Evolutionary conservation across 768 basidiomycete species (phyloP), one percentile per base, ranked within the genome.

Genomic region (Xerocomellus dryophilus): DNA sequence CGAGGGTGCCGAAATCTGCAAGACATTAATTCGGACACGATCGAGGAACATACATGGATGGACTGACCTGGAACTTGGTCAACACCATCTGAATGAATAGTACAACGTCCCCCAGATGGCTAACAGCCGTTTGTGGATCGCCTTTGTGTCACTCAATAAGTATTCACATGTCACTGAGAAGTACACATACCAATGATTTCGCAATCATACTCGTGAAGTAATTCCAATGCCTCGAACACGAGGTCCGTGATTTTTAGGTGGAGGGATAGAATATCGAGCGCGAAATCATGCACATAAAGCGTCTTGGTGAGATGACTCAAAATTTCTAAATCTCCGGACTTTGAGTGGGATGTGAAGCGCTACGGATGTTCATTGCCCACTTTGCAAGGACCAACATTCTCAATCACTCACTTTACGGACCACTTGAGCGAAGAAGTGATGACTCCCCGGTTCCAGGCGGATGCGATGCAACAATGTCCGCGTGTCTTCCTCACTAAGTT

Each of bases 71-170:
- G 63, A 82, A 91, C 48, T 83, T 81, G n/a, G 77, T 76, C 32
- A 86, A 68, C 17, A 79, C 76, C 58, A 80, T 79, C 66, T 92
- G 89, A 7, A 81, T 69, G 62, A 92, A 90, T 35, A 92, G 64
- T 15, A 91, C 85, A n/a, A 92, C 78, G 57, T 90, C 81, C 4
- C 90, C 90, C 2, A 91, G 73, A 66, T 89, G 85, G 54, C 80
- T 83, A 36, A 91, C 80, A 5, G 90, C 90, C 17, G 85, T 87
- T 68, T 91, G 90, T 17, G 90, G 90, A 68, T 92, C 90, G 43
- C 90, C 90, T 92, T 57, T 51, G 18, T 17, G 35, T 35, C 54
- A 35, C 11, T 36, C 34, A 47, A 29, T 36, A 35, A 43, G 9
- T 36, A 45, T 43, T 25, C 32, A 23, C 25, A n/a, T 15, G 17